Evolutionary conservation across 768 basidiomycete species (phyloP).

Genomic region (Leccinum subtestaceum): DNA sequence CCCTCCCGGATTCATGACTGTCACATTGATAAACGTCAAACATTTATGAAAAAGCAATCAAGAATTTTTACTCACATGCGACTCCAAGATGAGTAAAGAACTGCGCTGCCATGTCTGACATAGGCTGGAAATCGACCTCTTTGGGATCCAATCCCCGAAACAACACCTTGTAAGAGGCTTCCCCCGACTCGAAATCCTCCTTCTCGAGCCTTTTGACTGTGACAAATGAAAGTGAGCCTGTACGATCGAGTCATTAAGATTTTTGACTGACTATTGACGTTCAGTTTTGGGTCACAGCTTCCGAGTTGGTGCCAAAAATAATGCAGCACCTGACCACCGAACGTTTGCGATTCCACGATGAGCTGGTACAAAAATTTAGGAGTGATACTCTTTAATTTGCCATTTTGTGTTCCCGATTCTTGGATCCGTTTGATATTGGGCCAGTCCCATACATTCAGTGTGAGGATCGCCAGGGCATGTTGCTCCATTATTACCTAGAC

Average conservation of each 20-base stretch:
- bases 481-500: neutral
- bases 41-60: neutral
- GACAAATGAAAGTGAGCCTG: neutral
- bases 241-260: neutral
- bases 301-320: neutral
- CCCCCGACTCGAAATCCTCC: neutral
- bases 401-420: neutral
- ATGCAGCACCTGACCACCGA: neutral
- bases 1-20: conserved; percentile 2
- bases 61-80: neutral
- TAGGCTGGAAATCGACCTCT: neutral
- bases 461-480: neutral
- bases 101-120: neutral
- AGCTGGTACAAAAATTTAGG: neutral
- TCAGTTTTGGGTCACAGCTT: neutral
- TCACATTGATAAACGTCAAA: neutral
- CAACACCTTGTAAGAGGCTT: neutral
- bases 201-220: neutral
- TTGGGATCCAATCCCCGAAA: neutral
- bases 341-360: neutral
- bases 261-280: neutral
- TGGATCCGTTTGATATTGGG: neutral
- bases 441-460: neutral
- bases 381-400: neutral
- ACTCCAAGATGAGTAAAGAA: conserved; percentile 5